These are phyloP conservation scores for Cubamyces lactineus DNA, from an alignment of 768 basidiomycete species.

Conservation along the genomic window DNA sequence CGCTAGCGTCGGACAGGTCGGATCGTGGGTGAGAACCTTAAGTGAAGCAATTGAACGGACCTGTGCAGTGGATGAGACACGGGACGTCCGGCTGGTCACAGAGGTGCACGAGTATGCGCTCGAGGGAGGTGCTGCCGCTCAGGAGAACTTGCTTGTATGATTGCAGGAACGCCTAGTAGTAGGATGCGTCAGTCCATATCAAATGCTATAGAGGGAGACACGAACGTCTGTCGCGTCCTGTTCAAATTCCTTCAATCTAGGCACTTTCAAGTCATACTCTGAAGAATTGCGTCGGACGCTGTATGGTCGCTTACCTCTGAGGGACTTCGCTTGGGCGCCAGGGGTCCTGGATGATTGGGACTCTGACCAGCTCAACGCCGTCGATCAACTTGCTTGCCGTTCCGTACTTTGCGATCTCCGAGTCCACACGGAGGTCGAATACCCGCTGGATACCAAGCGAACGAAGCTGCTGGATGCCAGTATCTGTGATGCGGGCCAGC, in stretches of 20 bases:
- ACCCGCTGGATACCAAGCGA: conserved; percentile 41
- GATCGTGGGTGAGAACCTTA: neutral
- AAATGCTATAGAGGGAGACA: neutral
- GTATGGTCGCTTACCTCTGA: neutral
- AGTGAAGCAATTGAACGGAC: conserved; percentile 28
- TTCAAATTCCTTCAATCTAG: conserved; percentile 37
- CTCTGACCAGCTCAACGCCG: conserved; percentile 36
- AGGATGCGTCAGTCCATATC: neutral
- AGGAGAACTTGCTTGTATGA: conserved; percentile 39
- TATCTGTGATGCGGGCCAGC: conserved; percentile 38
- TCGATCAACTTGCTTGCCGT: conserved; percentile 35
- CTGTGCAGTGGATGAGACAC: conserved; percentile 49
- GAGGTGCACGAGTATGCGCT: conserved; percentile 42
- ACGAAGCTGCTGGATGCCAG: conserved; percentile 39
- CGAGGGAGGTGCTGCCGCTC: conserved; percentile 37
- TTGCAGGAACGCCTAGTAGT: conserved; percentile 39
- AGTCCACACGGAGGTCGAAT: conserved; percentile 45
- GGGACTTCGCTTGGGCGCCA: conserved; percentile 34
- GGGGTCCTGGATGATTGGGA: conserved; percentile 29
- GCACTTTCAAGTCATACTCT: conserved; percentile 2
- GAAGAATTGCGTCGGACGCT: no score
- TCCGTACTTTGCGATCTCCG: conserved; percentile 40
- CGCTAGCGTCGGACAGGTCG: conserved; percentile 29
- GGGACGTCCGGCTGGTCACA: conserved; percentile 43
- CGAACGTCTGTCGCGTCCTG: conserved; percentile 33